Evolutionary conservation across 768 basidiomycete genomes (phyloP), one percentile per base, ranked within the genome.

Genomic region (Lyophyllum decastes): DNA sequence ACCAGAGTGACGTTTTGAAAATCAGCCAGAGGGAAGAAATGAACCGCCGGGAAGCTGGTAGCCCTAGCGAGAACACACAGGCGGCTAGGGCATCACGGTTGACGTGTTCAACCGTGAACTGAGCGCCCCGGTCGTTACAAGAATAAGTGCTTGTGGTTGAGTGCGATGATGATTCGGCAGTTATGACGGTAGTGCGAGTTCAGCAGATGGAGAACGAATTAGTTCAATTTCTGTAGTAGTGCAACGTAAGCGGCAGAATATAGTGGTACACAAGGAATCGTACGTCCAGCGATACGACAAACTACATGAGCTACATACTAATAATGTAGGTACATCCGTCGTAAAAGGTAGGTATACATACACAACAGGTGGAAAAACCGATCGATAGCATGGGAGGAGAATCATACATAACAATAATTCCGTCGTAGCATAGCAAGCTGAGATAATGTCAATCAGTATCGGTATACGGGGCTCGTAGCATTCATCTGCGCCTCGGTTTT

Each of bases 401-500:
- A 38, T 11, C 11, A 12, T 38, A 17, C 11, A 17, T 38, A 11
- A 38, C 3, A 38, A 38, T 11, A 33, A 12, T 16, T 38, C 35
- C 40, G n/a, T 41, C 17, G 16, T 41, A 41, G n/a, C 40, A 10
- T 41, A 41, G 40, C 35, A 38, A 12, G 35, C 4, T 4, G 14
- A 38, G 14, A 38, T 38, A 38, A 38, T 12, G 35, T 41, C n/a
- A 19, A n/a, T 19, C n/a, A 41, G 16, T 30, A 27, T 19, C 12
- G 14, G 26, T 47, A 26, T 22, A 19, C 21, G 4, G 6, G 21
- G 2, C 5, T 43, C n/a, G 30, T 33, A 19, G 21, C 5, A 22
- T 19, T 41, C 51, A 52, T 52, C 40, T 40, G 47, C 27, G 44
- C 53, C n/a, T 54, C 21, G 55, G 51, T 30, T 59, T 59, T 21